Percentiles rank a stretch among this genome's conserved stretches.
Conservation (phyloP, 805 yeast genomes). For the Spathaspora girioi region DNA sequence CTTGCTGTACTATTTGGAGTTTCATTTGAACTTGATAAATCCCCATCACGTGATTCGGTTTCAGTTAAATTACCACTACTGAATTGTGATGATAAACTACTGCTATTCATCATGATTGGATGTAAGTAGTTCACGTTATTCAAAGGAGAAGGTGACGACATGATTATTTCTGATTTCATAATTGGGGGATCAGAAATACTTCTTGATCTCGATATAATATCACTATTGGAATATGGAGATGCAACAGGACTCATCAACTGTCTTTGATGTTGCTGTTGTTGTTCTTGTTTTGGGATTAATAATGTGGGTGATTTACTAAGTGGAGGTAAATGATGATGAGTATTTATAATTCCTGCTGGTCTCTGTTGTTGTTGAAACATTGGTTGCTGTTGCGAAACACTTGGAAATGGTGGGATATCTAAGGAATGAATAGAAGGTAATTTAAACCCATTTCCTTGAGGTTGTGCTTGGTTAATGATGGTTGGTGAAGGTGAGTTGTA, state of each 20-base stretch:
- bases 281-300: slow-evolving; percentile 6
- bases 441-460: slow-evolving; percentile 4
- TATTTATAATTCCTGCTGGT: too few species aligned
- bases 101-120: neutral
- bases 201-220: slow-evolving; percentile 8
- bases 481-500: slow-evolving; percentile 1
- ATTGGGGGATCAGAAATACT: slow-evolving; percentile 13
- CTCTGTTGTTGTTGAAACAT: slow-evolving; percentile 2
- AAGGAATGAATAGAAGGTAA: slow-evolving; percentile 36
- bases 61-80: neutral
- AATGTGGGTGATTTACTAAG: slow-evolving; percentile 4
- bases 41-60: neutral
- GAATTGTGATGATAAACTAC: neutral
- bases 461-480: neutral
- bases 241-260: slow-evolving; percentile 12
- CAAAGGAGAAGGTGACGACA: slow-evolving; percentile 2
- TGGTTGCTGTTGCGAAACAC: slow-evolving; percentile 2
- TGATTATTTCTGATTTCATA: slow-evolving; percentile 4
- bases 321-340: slow-evolving; percentile 2
- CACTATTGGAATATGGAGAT: slow-evolving; percentile 12
- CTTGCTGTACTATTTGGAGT: neutral
- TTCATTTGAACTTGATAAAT: neutral
- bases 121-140: neutral
- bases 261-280: neutral
- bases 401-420: slow-evolving; percentile 23